Base-by-base conservation (phyloP, 2,329 filamentous ascomycete species). In the Rosellinia necatrix region DNA sequence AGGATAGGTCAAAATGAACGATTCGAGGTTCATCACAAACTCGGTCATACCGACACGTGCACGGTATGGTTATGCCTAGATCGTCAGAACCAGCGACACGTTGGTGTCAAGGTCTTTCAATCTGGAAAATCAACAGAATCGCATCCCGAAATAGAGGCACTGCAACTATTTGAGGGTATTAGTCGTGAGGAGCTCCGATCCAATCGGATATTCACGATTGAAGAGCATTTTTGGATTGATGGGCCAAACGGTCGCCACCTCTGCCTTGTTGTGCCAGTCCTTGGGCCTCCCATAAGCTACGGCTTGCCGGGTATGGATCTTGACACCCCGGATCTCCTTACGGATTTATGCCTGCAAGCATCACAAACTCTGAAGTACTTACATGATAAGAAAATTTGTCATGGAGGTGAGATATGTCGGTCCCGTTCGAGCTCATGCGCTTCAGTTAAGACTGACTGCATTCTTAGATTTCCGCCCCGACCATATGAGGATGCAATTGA, bases 231-330 rank as follows among this genome's bases (percentile, higher is more conserved):
- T 35, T 57, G 53, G 40, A 35, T 57, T 12, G 41, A 43, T 3
- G 46, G 58, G 5, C 57, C 53, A 17, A 60, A 57, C 43, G 58
- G 53, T 12, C 53, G 35, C 41, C 58, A 57, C 25, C 24, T 60
- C n/a, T 60, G 53, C 29, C 43, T 60, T 3, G 49, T 49, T 7
- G 25, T 53, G 2, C 7, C 34, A 21, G 25, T 54, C 6, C 47
- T 60, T 5, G 49, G 53, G 1, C 49, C 57, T 10, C 12, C 42
- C 6, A 47, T 60, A 27, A 60, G 49, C 40, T 46, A 47, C 12
- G 5, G 6, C 2, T 25, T 51, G 4, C 10, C 19, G 9, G 49
- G 29, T 4, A 48, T 53, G 3, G 43, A 42, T n/a, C 29, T 49
- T 7, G 44, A 60, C 22, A 50, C 40, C 4, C 44, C 53, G 5